Conservation (phyloP, 1,284 basidiomycete genomes). For the Rhodotorula mucilaginosa region DNA sequence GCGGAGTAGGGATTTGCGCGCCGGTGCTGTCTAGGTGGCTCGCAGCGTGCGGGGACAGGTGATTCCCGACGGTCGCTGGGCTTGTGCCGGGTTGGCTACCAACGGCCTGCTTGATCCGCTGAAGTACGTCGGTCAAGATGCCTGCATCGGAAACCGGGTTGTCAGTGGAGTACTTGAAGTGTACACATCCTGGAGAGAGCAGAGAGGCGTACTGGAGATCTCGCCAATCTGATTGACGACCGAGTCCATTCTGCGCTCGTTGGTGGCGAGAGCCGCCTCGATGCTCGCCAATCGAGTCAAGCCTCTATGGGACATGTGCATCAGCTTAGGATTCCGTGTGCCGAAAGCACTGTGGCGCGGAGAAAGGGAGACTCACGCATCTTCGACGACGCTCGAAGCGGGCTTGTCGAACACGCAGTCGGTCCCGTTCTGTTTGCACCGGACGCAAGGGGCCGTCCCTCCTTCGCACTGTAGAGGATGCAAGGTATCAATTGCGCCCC, state of each 20-base stretch:
- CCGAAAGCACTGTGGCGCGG: too few relatives aligned
- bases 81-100: not conserved
- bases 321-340: too few relatives aligned
- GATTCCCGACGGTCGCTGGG: not conserved
- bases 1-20: not conserved
- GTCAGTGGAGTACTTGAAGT: not conserved
- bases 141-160: not conserved
- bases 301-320: not conserved
- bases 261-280: constrained; percentile 19
- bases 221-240: constrained; percentile 17
- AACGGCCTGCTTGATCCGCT: not conserved
- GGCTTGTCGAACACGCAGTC: constrained; percentile 22
- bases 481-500: too few relatives aligned
- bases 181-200: too few relatives aligned
- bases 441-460: constrained; percentile 1
- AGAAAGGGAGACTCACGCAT: constrained; percentile 9
- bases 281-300: constrained; percentile 13
- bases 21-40: not conserved
- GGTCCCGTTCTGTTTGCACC: constrained; percentile 11
- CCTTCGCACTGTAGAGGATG: constrained; percentile 17
- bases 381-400: constrained; percentile 9
- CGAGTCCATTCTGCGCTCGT: constrained; percentile 24
- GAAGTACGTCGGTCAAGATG: constrained; percentile 3
- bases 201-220: constrained; percentile 1
- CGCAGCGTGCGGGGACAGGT: not conserved